phyloP scores from a whole-genome alignment of 2,329 filamentous ascomycete genomes.

The Colletotrichum coccodes region DNA sequence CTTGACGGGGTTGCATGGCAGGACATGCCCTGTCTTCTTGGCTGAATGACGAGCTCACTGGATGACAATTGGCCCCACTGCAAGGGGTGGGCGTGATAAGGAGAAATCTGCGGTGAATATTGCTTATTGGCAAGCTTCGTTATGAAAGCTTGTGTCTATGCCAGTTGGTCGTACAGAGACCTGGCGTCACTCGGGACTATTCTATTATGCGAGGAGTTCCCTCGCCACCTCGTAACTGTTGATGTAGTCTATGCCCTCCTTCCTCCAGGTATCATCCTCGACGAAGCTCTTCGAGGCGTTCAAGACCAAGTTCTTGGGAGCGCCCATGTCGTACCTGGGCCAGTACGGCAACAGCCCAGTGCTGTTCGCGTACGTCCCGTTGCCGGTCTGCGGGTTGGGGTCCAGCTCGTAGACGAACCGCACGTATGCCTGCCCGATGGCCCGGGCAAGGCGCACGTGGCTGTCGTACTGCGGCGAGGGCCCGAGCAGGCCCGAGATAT shows the following conservation, averaged over 20 bases:
- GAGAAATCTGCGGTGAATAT: background rate
- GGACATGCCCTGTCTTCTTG: background rate
- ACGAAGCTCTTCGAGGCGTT: conserved; percentile 54
- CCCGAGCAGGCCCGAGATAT: conserved; percentile 57
- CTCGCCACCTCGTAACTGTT: conserved; percentile 49
- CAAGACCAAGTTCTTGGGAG: conserved; percentile 56
- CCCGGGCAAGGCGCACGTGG: conserved; percentile 45
- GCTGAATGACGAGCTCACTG: background rate
- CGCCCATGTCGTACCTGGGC: conserved; percentile 50
- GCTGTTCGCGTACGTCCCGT: conserved; percentile 7
- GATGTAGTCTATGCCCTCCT: conserved; percentile 56
- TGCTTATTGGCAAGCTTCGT: too few species aligned
- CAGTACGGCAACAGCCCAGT: conserved; percentile 47
- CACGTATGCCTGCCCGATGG: conserved; percentile 53
- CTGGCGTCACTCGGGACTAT: background rate
- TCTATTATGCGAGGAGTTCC: conserved; percentile 43
- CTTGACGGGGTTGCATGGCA: background rate
- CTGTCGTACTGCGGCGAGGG: conserved; percentile 53
- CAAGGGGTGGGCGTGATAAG: background rate
- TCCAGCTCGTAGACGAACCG: conserved; percentile 54
- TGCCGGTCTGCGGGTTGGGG: conserved; percentile 46
- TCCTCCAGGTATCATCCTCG: conserved; percentile 58
- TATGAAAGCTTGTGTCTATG: too few species aligned
- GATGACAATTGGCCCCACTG: background rate
- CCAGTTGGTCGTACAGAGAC: background rate